phyloP scores from a whole-genome alignment of 1,284 basidiomycete species.

The Mycena citricolor region DNA sequence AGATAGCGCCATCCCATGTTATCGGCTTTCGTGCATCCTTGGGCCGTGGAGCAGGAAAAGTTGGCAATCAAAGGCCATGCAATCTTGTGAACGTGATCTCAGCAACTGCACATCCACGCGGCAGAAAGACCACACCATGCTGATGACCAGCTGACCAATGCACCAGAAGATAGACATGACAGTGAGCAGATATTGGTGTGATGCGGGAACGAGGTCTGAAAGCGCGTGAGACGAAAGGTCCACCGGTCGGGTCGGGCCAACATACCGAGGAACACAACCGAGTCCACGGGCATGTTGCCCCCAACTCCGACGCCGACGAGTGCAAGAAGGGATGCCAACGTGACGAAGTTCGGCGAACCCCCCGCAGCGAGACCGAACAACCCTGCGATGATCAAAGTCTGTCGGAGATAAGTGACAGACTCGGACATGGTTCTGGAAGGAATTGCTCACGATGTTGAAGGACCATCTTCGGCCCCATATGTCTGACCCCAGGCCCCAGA shows the following conservation, averaged over 20 bases:
- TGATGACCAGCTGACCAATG: conserved; percentile 62
- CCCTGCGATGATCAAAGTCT: conserved; percentile 67
- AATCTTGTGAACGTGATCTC: conserved; percentile 37
- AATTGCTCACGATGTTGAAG: conserved; percentile 56
- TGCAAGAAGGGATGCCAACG: conserved; percentile 54
- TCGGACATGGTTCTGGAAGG: not conserved
- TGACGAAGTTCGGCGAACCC: conserved; percentile 51
- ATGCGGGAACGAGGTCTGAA: conserved; percentile 62
- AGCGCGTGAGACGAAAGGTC: conserved; percentile 5
- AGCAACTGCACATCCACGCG: conserved; percentile 1
- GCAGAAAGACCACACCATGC: conserved; percentile 50
- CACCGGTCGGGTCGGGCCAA: conserved; percentile 4
- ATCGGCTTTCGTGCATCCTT: conserved; percentile 41
- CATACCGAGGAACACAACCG: conserved; percentile 74
- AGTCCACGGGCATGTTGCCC: conserved; percentile 76
- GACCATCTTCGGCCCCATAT: conserved; percentile 70
- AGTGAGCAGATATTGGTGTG: conserved; percentile 69
- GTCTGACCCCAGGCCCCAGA: conserved; percentile 51
- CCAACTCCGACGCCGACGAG: conserved; percentile 66
- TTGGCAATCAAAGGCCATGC: conserved; percentile 69
- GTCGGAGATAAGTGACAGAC: not conserved
- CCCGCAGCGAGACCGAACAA: conserved; percentile 66
- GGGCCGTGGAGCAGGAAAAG: conserved; percentile 51
- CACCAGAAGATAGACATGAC: conserved; percentile 73
- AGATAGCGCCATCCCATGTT: conserved; percentile 77